phyloP scores from a whole-genome alignment of 495 filamentous ascomycete genomes.

The Margaritispora aquatica region DNA sequence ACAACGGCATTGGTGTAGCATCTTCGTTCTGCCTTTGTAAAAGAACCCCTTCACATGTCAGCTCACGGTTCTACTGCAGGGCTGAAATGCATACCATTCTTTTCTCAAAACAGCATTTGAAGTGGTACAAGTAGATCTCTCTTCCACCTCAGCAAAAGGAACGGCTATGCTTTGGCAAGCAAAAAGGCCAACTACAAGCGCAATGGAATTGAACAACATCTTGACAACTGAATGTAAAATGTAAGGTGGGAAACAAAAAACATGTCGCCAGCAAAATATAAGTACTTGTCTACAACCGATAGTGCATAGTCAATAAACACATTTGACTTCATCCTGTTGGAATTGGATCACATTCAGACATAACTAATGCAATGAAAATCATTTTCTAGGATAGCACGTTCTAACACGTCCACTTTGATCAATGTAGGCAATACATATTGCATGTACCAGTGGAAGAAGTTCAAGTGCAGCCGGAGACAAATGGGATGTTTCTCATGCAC shows the following conservation, averaged over 20 bases:
- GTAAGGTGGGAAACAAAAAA: not conserved
- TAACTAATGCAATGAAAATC: not conserved
- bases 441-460: not conserved
- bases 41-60: slow-evolving; percentile 37
- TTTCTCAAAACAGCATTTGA: not conserved
- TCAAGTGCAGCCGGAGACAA: not conserved
- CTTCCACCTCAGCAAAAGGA: not conserved
- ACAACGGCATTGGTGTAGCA: slow-evolving; percentile 57
- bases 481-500: not conserved
- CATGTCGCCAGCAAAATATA: not conserved
- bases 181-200: not conserved
- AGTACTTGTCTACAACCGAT: not conserved
- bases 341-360: not conserved
- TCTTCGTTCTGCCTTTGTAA: slow-evolving; percentile 41
- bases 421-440: not conserved
- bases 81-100: too few species aligned
- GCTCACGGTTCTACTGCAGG: too few species aligned
- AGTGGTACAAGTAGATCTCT: not conserved
- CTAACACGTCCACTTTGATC: not conserved
- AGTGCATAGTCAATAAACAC: not conserved
- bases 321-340: not conserved
- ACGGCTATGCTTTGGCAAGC: not conserved
- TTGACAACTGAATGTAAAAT: not conserved
- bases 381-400: not conserved
- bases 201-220: not conserved